Evolutionary conservation across 345 rosid genomes (phyloP).

Genomic region (Corchorus capsularis): DNA sequence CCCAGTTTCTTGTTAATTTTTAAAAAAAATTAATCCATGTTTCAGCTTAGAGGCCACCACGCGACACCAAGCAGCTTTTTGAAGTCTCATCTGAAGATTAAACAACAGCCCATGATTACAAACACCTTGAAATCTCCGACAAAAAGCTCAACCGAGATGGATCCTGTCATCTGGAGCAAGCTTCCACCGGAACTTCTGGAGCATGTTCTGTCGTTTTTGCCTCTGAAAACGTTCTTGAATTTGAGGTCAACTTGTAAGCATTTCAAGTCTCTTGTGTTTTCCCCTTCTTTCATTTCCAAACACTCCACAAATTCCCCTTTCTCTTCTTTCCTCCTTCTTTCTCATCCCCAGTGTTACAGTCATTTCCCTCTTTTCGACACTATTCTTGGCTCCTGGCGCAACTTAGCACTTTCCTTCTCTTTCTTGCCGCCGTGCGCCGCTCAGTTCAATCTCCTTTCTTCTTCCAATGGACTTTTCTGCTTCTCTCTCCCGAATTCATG

Average conservation of each 20-base stretch:
- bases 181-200: conserved; percentile 74
- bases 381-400: conserved; percentile 53
- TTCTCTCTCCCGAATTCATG: conserved; percentile 50
- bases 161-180: conserved; percentile 75
- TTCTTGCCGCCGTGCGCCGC: conserved; percentile 30
- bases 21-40: background rate
- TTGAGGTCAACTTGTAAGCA: conserved; percentile 68
- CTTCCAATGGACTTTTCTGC: conserved; percentile 74
- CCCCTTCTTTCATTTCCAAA: conserved; percentile 61
- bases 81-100: background rate
- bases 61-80: conserved; percentile 21
- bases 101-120: conserved; percentile 3
- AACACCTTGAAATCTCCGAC: conserved; percentile 7
- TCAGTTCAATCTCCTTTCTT: conserved; percentile 50
- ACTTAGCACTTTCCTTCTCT: conserved; percentile 43
- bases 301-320: conserved; percentile 41
- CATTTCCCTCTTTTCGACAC: conserved; percentile 65
- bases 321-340: conserved; percentile 73
- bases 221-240: conserved; percentile 54
- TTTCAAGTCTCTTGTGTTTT: conserved; percentile 55
- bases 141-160: conserved; percentile 43
- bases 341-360: conserved; percentile 62
- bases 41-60: conserved; percentile 22
- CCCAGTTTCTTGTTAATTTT: background rate
- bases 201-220: conserved; percentile 55